Base-by-base conservation (phyloP, 2,329 filamentous ascomycete species). In the Aspergillus glaucus region DNA sequence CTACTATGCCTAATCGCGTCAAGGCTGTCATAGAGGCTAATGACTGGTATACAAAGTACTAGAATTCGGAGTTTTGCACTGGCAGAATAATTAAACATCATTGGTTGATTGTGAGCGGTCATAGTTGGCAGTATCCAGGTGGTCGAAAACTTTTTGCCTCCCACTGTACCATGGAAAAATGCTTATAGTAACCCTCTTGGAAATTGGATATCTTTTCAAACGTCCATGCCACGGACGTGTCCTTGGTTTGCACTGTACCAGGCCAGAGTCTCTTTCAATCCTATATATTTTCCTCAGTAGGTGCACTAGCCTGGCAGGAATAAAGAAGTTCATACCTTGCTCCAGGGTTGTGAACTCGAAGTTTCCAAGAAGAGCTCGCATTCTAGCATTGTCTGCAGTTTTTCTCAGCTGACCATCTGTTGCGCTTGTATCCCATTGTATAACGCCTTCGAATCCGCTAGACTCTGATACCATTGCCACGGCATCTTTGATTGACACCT, bases 401-500 rank as follows among this genome's bases (percentile, higher is more conserved):
- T 42, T 42, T 42, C 21, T 42, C 39, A 42, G 19, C 19, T 42
- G 39, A 24, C 39, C 39, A 42, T 42, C 39, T 21, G 39, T 42
- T 24, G 17, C 12, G 39, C 5, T 24, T 42, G 39, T 42, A 24
- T 42, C 39, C 39, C 39, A 42, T 6, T 42, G 39, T 21, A 42
- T 42, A 42, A n/a, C 19, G 15, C 39, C 39, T 42, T 42, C 39
- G 12, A 42, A 24, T 42, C 39, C 39, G 21, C 39, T 42, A 9
- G 12, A 21, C 21, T 42, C 39, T 19, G 39, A 42, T 21, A 42
- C 39, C 39, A 42, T 42, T 24, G 12, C 10, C 39, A 42, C 39
- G 39, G 39, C 39, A 42, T 42, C 39, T 24, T 42, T 42, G 39
- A 42, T 42, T 19, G 39, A 42, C 39, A 42, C 19, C 39, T 42